phyloP scores from a whole-genome alignment of 345 rosid genomes.

The Triadica sebifera region DNA sequence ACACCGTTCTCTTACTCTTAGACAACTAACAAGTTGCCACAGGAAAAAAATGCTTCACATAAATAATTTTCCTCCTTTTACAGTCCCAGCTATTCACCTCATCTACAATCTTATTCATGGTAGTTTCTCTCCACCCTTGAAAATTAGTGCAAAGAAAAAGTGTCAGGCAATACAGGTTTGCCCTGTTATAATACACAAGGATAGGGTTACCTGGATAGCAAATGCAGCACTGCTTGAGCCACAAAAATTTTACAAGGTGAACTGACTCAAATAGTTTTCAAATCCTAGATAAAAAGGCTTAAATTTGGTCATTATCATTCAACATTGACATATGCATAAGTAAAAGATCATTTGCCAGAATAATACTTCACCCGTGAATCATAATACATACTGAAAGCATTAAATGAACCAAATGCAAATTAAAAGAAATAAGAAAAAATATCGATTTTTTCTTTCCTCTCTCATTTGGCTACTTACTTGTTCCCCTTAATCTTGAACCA shows the following conservation, averaged over 20 bases:
- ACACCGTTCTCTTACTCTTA: neutral
- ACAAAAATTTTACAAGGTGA: neutral
- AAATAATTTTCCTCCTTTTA: neutral
- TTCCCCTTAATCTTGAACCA: slow-evolving; percentile 38
- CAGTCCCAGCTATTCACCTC: neutral
- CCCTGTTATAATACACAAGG: neutral
- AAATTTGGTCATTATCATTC: neutral
- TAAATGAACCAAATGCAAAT: neutral
- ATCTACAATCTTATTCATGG: neutral
- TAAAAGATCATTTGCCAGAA: neutral
- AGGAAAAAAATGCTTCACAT: neutral
- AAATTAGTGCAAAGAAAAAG: neutral
- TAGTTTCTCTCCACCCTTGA: neutral
- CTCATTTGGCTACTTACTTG: slow-evolving; percentile 23
- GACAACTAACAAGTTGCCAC: neutral
- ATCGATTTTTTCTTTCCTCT: neutral
- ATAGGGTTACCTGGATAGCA: neutral
- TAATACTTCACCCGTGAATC: neutral
- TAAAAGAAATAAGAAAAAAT: neutral
- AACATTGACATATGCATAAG: neutral
- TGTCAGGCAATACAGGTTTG: neutral
- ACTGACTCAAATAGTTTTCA: neutral
- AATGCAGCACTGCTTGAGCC: neutral
- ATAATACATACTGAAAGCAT: neutral
- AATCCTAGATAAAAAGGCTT: neutral